Percentiles rank a stretch among this genome's conserved stretches.
These are phyloP conservation scores for Candida berthetii DNA, from an alignment of 805 yeast genomes.

Conservation along the genomic window DNA sequence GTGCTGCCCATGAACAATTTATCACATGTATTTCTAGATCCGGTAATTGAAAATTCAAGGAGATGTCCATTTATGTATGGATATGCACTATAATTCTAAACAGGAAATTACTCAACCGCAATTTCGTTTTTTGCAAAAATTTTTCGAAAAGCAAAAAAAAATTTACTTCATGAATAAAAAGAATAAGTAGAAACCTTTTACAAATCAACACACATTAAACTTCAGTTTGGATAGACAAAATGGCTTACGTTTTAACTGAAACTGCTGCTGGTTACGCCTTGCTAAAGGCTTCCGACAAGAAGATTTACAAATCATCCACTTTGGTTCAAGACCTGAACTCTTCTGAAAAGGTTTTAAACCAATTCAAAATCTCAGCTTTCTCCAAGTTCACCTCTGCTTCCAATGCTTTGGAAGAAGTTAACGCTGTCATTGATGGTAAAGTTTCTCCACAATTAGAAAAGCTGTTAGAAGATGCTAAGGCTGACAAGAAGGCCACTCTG, in stretches of 20 bases:
- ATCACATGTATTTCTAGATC: background rate
- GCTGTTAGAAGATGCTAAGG: constrained; percentile 67
- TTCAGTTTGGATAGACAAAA: too few relatives aligned
- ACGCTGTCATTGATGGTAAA: constrained; percentile 86
- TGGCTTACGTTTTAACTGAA: constrained; percentile 92
- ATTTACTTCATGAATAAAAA: constrained; percentile 3
- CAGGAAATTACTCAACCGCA: background rate
- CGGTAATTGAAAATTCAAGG: too few relatives aligned
- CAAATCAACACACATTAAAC: too few relatives aligned
- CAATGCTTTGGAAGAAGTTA: constrained; percentile 92
- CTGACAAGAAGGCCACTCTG: constrained; percentile 79
- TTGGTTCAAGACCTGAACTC: constrained; percentile 72
- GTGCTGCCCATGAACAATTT: too few relatives aligned
- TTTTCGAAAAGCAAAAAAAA: constrained; percentile 3
- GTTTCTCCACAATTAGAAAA: constrained; percentile 80
- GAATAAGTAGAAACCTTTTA: background rate
- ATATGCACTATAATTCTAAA: too few relatives aligned
- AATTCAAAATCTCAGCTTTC: constrained; percentile 91
- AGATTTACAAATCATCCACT: constrained; percentile 79
- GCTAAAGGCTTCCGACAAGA: constrained; percentile 95
- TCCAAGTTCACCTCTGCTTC: constrained; percentile 94
- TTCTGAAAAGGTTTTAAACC: constrained; percentile 80
- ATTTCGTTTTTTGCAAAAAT: background rate
- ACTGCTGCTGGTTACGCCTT: constrained; percentile 99
- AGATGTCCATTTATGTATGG: too few relatives aligned